phyloP scores from a whole-genome alignment of 2,329 filamentous ascomycete genomes.

The Botrytis deweyae region DNA sequence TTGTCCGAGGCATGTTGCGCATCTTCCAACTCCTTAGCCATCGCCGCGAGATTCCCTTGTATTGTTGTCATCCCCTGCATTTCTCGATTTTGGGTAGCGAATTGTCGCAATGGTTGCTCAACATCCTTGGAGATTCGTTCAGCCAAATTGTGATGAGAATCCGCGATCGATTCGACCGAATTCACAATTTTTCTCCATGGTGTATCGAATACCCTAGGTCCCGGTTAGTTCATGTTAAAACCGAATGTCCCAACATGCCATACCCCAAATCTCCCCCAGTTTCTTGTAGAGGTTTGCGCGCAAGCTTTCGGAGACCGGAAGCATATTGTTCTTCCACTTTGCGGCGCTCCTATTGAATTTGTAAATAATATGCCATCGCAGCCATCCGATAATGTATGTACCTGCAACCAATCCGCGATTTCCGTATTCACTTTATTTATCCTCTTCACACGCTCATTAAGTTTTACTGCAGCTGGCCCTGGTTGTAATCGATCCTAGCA shows the following conservation, averaged over 20 bases:
- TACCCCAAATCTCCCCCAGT: conserved; percentile 84
- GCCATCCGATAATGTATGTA: conserved; percentile 43
- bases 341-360: conserved; percentile 72
- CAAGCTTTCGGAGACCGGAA: conserved; percentile 75
- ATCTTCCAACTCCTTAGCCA: conserved; percentile 82
- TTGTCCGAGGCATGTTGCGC: conserved; percentile 86
- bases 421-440: conserved; percentile 84
- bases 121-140: conserved; percentile 84
- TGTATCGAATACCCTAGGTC: conserved; percentile 76
- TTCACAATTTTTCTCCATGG: conserved; percentile 88
- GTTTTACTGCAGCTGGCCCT: conserved; percentile 72
- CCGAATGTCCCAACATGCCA: conserved; percentile 35
- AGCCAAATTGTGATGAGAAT: conserved; percentile 78
- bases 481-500: conserved; percentile 78
- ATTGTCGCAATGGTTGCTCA: conserved; percentile 77
- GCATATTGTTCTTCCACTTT: conserved; percentile 90
- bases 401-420: conserved; percentile 96
- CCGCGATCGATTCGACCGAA: conserved; percentile 76
- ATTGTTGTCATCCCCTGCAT: conserved; percentile 79
- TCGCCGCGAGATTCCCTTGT: conserved; percentile 72
- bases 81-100: conserved; percentile 68
- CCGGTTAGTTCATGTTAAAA: neutral
- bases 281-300: conserved; percentile 71
- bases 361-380: conserved; percentile 30
- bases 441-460: conserved; percentile 84